Conservation (phyloP, 78 protist species). For the Dictyostelium discoideum region dicty_2.7 NC_007088.5:7051001-7051500, state of each 20-base stretch:
- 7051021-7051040: neutral
- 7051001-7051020: neutral
- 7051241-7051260: too few relatives aligned
- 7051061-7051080: neutral
- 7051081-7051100: too few relatives aligned
- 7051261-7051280: neutral
- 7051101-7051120: neutral
- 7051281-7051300: too few relatives aligned
- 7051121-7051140: too few relatives aligned
- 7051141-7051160: neutral
- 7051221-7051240: too few relatives aligned
- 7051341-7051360: neutral
- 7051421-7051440: conserved; percentile 54
- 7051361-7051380: too few relatives aligned
- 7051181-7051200: too few relatives aligned
- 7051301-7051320: too few relatives aligned
- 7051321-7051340: neutral
- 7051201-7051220: too few relatives aligned
- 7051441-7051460: conserved; percentile 25
- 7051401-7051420: conserved; percentile 70
- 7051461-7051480: conserved; percentile 3
- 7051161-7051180: too few relatives aligned
- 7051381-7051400: conserved; percentile 18
- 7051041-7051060: neutral
- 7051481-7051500: conserved; percentile 68